Percentiles rank a stretch among this genome's conserved stretches.
phyloP scores from a whole-genome alignment of 306 rosid genomes.

The Betula pendula region DNA sequence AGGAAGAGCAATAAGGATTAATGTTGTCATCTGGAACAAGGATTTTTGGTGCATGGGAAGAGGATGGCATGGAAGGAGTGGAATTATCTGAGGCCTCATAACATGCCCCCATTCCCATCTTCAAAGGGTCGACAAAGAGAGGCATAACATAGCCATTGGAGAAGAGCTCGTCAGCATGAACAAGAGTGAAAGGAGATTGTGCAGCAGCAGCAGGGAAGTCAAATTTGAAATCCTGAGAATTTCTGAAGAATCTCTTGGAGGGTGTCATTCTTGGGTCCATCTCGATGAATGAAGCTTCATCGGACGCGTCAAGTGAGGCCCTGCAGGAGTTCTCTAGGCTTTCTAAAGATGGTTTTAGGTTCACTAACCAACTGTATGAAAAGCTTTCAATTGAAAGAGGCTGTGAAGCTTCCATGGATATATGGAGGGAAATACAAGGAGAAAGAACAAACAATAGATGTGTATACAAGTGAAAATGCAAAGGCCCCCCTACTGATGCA shows the following conservation, averaged over 20 bases:
- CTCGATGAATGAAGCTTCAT: slow-evolving; percentile 90
- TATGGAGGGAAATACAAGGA: no score
- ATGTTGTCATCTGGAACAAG: slow-evolving; percentile 27
- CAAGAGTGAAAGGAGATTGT: slow-evolving; percentile 56
- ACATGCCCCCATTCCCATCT: slow-evolving; percentile 39
- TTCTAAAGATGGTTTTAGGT: slow-evolving; percentile 80
- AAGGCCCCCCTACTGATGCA: slow-evolving; percentile 31
- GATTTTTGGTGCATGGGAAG: slow-evolving; percentile 42
- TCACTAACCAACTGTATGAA: slow-evolving; percentile 92
- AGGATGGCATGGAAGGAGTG: slow-evolving; percentile 31
- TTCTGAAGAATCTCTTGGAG: slow-evolving; percentile 74
- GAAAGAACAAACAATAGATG: slow-evolving; percentile 12
- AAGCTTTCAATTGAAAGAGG: slow-evolving; percentile 94
- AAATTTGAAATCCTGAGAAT: slow-evolving; percentile 80
- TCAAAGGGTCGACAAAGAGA: slow-evolving; percentile 68
- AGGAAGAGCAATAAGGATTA: slow-evolving; percentile 51
- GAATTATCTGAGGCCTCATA: slow-evolving; percentile 34
- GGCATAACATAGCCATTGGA: slow-evolving; percentile 90
- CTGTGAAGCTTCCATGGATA: slow-evolving; percentile 78
- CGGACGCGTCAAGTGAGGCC: slow-evolving; percentile 69
- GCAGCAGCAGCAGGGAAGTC: slow-evolving; percentile 78
- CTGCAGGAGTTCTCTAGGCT: slow-evolving; percentile 64
- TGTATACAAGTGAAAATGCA: slow-evolving; percentile 26
- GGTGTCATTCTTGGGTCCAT: slow-evolving; percentile 97
- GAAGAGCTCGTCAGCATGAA: slow-evolving; percentile 91